A percentile compares a stretch with the other conserved stretches of the same genome.
Conservation (phyloP, 208 protist genomes). For the Tritrichomonas musculus region DNA sequence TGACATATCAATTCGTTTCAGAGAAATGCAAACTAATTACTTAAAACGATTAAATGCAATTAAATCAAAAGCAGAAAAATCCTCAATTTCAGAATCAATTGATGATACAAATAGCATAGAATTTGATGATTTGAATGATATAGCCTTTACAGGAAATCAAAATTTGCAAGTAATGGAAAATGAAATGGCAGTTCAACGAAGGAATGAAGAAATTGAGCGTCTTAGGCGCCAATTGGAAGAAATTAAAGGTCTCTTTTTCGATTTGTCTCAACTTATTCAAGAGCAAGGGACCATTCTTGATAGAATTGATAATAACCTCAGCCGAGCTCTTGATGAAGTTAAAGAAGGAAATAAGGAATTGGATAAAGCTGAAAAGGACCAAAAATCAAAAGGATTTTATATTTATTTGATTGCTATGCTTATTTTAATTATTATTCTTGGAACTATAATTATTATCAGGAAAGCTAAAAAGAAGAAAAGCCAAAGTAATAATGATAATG, state of each 20-base stretch:
- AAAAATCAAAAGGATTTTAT: slow-evolving; percentile 20
- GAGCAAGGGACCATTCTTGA: slow-evolving; percentile 25
- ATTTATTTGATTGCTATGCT: not conserved
- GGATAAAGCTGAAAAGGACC: not conserved
- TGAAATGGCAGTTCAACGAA: not conserved
- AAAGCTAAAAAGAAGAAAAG: not conserved
- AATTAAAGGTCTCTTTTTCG: not conserved
- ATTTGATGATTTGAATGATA: not conserved
- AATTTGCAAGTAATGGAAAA: not conserved
- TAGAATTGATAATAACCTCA: not conserved
- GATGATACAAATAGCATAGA: not conserved
- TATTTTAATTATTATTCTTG: not conserved
- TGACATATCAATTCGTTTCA: not conserved
- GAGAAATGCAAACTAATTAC: not conserved
- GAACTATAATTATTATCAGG: not conserved
- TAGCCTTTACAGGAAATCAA: not conserved
- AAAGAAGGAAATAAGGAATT: not conserved
- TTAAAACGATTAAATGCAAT: not conserved
- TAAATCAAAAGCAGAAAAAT: not conserved
- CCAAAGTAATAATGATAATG: too few species aligned
- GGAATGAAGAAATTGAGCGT: not conserved
- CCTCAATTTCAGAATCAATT: not conserved
- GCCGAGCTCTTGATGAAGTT: not conserved
- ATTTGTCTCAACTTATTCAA: not conserved
- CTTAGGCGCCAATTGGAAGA: not conserved